Base-by-base conservation (phyloP, 768 basidiomycete genomes). In the Boletus rubescentipes region DNA sequence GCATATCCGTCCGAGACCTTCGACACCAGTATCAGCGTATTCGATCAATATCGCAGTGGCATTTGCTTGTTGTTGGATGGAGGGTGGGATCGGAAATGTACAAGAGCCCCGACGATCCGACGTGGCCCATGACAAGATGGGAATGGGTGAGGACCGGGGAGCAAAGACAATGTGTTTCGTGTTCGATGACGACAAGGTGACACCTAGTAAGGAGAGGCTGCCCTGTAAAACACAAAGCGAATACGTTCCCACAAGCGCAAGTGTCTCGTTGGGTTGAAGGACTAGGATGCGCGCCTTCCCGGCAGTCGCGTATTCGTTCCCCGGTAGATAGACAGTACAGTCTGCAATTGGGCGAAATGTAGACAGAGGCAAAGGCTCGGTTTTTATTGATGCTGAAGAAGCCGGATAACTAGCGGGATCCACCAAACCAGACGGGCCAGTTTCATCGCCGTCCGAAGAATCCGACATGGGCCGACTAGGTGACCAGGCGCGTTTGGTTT, bases 91-190 rank as follows among this genome's bases (percentile, higher is more conserved):
- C 8, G 49, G 40, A 49, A 58, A 55, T 11, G 58, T 48, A 30
- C 57, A 64, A 45, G 47, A 56, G n/a, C 58, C 42, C 11, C 43
- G 46, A 15, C 36, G 49, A 40, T 54, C 30, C 46, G 64, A 57
- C 10, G 57, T 35, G 1, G 59, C 59, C 59, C 73, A 65, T 15
- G 67, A 61, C 73, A 80, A 55, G 70, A 76, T 65, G 0, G 92
- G 90, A 6, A 94, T 65, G 0, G 92, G 90, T n/a, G 90, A 83
- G 0, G 86, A 90, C 4, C 82, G 77, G 0, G 93, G 91, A 0
- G 91, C 88, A 63, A 84, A 95, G 26, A 95, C 74, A 12, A 69
- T 71, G 59, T 91, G 76, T 6, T 61, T 52, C 3, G 50, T 63
- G 2, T 60, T 41, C 1, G 81, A 81, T 8, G 82, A 61, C 1